phyloP scores from a whole-genome alignment of 1,284 basidiomycete genomes.

The Phenoliferia sp. region DNA sequence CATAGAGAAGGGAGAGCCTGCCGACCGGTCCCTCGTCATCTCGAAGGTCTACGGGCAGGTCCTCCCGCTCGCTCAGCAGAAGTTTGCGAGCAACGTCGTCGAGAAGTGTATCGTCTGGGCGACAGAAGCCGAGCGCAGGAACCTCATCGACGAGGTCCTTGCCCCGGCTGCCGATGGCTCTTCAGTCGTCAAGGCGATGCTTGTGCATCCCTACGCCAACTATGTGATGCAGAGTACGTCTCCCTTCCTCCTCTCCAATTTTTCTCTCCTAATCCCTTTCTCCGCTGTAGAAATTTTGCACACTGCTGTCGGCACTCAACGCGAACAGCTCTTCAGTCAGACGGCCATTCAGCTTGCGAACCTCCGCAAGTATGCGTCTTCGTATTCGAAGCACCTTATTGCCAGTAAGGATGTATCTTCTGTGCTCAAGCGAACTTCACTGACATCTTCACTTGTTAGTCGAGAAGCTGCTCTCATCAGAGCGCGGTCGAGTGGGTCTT shows the following conservation, averaged over 20 bases:
- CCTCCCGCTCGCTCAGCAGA: slow-evolving; percentile 65
- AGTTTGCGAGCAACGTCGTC: slow-evolving; percentile 95
- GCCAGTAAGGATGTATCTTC: slow-evolving; percentile 52
- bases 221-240: slow-evolving; percentile 31
- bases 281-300: slow-evolving; percentile 14
- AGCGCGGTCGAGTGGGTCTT: slow-evolving; percentile 6
- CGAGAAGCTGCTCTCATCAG: slow-evolving; percentile 14
- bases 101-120: slow-evolving; percentile 50
- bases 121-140: slow-evolving; percentile 34
- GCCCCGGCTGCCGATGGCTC: slow-evolving; percentile 38
- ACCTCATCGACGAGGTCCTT: slow-evolving; percentile 43
- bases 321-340: slow-evolving; percentile 57
- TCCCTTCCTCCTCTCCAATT: background rate
- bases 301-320: slow-evolving; percentile 67
- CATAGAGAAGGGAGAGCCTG: slow-evolving; percentile 67
- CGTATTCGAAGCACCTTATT: slow-evolving; percentile 70
- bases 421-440: background rate
- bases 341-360: slow-evolving; percentile 62
- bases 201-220: slow-evolving; percentile 31
- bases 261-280: background rate
- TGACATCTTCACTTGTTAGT: background rate
- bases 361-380: slow-evolving; percentile 58
- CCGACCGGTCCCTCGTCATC: slow-evolving; percentile 68
- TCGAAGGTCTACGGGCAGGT: slow-evolving; percentile 71
- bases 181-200: slow-evolving; percentile 27